Conservation (phyloP, 1,139 yeast species). For the Hyphopichia fennica region DNA sequence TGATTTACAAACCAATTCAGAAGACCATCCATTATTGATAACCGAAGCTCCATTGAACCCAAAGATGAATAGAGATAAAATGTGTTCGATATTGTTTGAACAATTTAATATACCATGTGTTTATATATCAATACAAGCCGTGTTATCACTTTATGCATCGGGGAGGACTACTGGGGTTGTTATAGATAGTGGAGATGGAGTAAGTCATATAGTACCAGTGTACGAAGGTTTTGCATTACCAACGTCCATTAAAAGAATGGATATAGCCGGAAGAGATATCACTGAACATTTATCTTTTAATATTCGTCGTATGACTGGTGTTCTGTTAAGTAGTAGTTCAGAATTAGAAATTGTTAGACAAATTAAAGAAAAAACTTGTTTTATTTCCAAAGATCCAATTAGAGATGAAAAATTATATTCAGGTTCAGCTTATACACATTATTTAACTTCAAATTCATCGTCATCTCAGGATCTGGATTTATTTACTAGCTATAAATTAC, state of each 20-base stretch:
- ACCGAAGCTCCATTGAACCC: conserved; percentile 93
- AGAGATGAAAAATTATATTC: conserved; percentile 65
- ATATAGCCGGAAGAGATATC: conserved; percentile 84
- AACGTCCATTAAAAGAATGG: conserved; percentile 70
- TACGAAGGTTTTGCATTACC: conserved; percentile 85
- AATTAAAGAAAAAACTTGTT: conserved; percentile 76
- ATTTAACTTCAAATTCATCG: conserved; percentile 6
- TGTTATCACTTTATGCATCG: conserved; percentile 78
- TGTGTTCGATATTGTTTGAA: conserved; percentile 81
- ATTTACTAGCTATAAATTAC: conserved; percentile 55
- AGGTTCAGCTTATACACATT: conserved; percentile 20
- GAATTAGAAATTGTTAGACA: conserved; percentile 79
- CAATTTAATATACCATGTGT: conserved; percentile 84
- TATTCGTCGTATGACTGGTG: conserved; percentile 64
- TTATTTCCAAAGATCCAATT: conserved; percentile 65
- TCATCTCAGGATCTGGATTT: conserved; percentile 20
- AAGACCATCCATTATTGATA: conserved; percentile 61
- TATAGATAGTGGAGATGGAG: conserved; percentile 91
- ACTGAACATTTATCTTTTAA: conserved; percentile 72
- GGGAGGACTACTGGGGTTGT: conserved; percentile 93
- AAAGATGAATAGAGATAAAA: conserved; percentile 61
- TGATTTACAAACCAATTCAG: conserved; percentile 54
- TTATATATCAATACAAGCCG: conserved; percentile 82
- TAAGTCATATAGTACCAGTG: conserved; percentile 83
- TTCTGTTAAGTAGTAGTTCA: conserved; percentile 62